A percentile compares a stretch with the other conserved stretches of the same genome.
phyloP scores from a whole-genome alignment of 116 monocot genomes.

The Papilionanthe hybrid region DNA sequence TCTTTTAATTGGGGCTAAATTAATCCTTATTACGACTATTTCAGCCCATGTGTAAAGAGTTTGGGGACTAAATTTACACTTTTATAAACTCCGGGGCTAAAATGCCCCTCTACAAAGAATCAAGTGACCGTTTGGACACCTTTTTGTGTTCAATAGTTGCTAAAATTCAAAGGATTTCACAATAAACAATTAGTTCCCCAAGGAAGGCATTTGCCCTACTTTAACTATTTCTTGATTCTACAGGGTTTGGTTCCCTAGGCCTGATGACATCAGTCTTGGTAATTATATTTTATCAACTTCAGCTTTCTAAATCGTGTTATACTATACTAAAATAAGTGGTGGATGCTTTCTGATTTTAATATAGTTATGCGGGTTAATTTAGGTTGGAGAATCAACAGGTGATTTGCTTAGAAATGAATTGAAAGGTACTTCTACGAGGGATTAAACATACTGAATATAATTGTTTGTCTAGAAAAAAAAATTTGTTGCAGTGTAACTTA shows the following conservation, averaged over 20 bases:
- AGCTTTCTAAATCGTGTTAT: background rate
- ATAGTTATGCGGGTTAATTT: background rate
- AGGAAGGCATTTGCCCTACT: background rate
- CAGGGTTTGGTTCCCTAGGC: conserved; percentile 92
- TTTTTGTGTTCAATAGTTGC: background rate
- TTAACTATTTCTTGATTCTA: background rate
- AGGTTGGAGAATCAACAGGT: background rate
- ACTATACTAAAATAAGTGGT: background rate
- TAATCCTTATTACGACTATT: no score
- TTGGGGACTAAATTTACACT: no score
- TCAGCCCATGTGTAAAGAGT: no score
- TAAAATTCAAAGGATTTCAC: background rate
- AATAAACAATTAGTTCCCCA: background rate
- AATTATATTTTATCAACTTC: conserved; percentile 2
- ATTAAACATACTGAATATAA: background rate
- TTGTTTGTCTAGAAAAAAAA: background rate
- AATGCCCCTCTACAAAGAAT: no score
- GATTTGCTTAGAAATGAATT: background rate
- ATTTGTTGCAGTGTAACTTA: background rate
- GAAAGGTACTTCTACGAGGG: background rate
- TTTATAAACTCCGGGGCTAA: no score
- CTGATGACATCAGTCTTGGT: conserved; percentile 91
- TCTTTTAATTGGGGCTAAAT: no score
- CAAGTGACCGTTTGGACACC: no score
- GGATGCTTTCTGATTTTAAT: background rate